Evolutionary conservation across 139 green algal genomes (phyloP), one percentile per base, ranked within the genome.

Genomic region (Chlamydomonas sp.): DNA sequence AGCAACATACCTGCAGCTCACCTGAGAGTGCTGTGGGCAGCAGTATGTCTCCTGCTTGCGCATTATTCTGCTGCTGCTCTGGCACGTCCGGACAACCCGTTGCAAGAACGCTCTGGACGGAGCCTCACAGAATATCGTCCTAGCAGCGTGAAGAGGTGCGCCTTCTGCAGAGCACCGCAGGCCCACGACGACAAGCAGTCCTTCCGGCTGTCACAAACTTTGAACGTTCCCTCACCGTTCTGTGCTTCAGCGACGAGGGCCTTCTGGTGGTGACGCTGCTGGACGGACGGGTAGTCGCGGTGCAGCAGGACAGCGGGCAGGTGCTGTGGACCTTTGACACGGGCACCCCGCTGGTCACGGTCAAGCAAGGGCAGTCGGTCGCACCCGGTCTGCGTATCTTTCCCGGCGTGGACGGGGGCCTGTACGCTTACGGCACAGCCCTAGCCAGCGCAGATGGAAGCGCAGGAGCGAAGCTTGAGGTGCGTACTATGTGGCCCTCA

Each of bases 401-500:
- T 60, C 96, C 97, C 0, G 97, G 97, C 8, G 92, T 94, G 3
- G 97, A 99, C 79, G 97, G 97, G 62, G 91, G 90, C 17, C 89
- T 99, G 80, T 99, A 99, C 86, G 87, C 91, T 4, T 97, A 97
- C 69, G 77, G 68, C 15, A 73, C 49, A 3, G 67, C 59, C 5
- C 68, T 78, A 4, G n/a, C 91, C 17, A 83, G 85, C 59, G 10
- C 85, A 15, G 58, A 78, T 63, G 83, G 16, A 5, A 73, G 10
- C 20, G 15, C 79, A 87, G 69, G 16, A 20, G 71, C 77, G 59
- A 90, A 82, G 10, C 84, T 96, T 2, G 87, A 95, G 92, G 93
- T 95, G 71, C 20, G 89, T 49, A 49, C 31, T 49, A 49, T 49
- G 31, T 49, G 31, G 31, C 31, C 31, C 31, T 49, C 31, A 49